These are phyloP conservation scores for Nicotiana benthamiana DNA, from an alignment of 257 asterid genomes.

Conservation along the genomic window DNA sequence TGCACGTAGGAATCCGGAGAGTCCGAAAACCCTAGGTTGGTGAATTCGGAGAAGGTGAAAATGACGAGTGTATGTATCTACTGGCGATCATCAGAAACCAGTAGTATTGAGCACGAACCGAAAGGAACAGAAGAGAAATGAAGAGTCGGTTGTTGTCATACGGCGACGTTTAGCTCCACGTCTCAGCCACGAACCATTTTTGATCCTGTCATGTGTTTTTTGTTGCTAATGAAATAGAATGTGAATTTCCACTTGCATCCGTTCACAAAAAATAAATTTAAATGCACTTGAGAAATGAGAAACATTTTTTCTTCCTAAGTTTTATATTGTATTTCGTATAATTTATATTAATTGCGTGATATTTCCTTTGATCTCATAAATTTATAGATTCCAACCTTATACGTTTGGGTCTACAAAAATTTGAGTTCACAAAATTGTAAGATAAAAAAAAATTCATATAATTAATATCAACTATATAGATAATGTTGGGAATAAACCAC, in stretches of 20 bases:
- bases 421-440: too few relatives aligned
- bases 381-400: too few relatives aligned
- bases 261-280: not conserved
- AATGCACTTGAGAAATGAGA: not conserved
- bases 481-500: too few relatives aligned
- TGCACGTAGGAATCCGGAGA: not conserved
- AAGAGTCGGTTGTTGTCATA: conserved; percentile 1
- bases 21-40: not conserved
- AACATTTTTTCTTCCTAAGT: not conserved
- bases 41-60: not conserved
- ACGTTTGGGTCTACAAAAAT: too few relatives aligned
- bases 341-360: too few relatives aligned
- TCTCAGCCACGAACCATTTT: not conserved
- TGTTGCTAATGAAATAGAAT: not conserved
- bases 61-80: not conserved
- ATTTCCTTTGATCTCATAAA: too few relatives aligned
- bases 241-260: not conserved
- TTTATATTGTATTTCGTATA: too few relatives aligned
- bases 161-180: not conserved
- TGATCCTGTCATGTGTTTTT: not conserved
- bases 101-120: not conserved
- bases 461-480: too few relatives aligned
- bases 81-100: not conserved
- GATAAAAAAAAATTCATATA: too few relatives aligned
- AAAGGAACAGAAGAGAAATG: not conserved